Evolutionary conservation across 768 basidiomycete genomes (phyloP), one percentile per base, ranked within the genome.

Genomic region (Leccinum uliginosum): DNA sequence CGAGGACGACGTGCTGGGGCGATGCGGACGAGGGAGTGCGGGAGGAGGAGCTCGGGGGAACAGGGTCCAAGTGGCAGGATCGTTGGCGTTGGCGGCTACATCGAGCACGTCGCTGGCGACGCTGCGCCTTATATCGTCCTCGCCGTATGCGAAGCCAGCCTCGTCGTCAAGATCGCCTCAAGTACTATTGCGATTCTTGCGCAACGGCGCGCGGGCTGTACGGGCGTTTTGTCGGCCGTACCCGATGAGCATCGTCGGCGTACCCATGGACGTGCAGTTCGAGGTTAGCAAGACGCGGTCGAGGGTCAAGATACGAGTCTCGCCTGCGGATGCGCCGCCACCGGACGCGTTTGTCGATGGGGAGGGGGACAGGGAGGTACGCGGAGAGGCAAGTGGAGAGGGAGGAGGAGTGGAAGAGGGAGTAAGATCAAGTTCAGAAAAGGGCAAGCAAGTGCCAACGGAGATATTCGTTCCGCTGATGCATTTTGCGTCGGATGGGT

Each of bases 391-490:
- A 10, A 29, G 29, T 14, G 12, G 14, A 14, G 32, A 34, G 32
- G 32, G 14, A 14, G 32, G 32, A 10, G 29, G 29, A 29, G 34
- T 17, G 30, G 30, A 35, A 35, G 34, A 17, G 34, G 15, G 11
- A 14, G 34, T 6, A 14, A 34, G 34, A 15, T 35, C 34, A 15
- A 35, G 40, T n/a, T 23, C 23, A 10, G 49, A n/a, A 51, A 59
- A 61, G 51, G 51, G 59, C 1, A 59, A 61, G 43, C 50, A 76
- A 17, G 69, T 68, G 1, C 79, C 85, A n/a, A 98, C 93, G 19
- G 97, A 97, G 77, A 85, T 98, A 19, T 98, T 81, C 68, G 70
- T 98, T 1, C 96, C 97, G 5, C 77, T 93, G 50, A 85, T 96
- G 19, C 97, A 99, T 69, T 98, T 85, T 67, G 91, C 87, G 3